A percentile compares a stretch with the other conserved stretches of the same genome.
These are phyloP conservation scores for Aspergillus nanangensis DNA, from an alignment of 495 filamentous ascomycete species.

Conservation along the genomic window DNA sequence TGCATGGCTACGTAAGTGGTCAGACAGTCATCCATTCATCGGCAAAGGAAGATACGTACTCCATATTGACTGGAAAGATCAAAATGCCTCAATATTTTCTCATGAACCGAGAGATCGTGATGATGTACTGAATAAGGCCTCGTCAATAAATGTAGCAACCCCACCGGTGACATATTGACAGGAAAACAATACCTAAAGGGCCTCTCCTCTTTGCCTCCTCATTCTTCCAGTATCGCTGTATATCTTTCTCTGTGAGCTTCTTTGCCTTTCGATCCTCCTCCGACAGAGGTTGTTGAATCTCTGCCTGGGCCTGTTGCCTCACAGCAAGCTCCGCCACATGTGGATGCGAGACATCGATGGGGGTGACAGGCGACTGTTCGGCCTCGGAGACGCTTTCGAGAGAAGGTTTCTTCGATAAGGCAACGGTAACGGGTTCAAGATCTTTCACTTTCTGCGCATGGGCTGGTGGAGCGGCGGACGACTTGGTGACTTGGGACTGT, in stretches of 20 bases:
- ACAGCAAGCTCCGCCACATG: conserved; percentile 47
- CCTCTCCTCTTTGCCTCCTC: conserved; percentile 59
- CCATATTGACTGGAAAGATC: conserved; percentile 87
- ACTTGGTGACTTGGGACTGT: conserved; percentile 68
- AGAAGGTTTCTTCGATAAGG: conserved; percentile 31
- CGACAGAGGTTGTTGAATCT: conserved; percentile 37
- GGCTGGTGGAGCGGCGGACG: conserved; percentile 39
- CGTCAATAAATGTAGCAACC: background rate
- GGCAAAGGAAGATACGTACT: conserved; percentile 48
- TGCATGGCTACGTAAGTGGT: conserved; percentile 62
- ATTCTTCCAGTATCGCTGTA: conserved; percentile 66
- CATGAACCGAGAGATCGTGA: conserved; percentile 60
- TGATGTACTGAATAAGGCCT: no score
- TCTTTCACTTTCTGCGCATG: conserved; percentile 46
- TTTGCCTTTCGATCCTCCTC: conserved; percentile 53
- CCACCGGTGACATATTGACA: background rate
- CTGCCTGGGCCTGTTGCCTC: conserved; percentile 34
- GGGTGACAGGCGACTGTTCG: conserved; percentile 15
- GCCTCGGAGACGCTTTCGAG: conserved; percentile 23
- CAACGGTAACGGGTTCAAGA: conserved; percentile 25
- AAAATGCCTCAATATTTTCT: conserved; percentile 85
- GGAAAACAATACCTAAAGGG: conserved; percentile 27
- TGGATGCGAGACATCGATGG: conserved; percentile 25
- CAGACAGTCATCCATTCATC: conserved; percentile 5
- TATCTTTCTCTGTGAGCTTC: conserved; percentile 56